Evolutionary conservation across 306 rosid genomes (phyloP).

Genomic region (Abrus pulchellus): DNA sequence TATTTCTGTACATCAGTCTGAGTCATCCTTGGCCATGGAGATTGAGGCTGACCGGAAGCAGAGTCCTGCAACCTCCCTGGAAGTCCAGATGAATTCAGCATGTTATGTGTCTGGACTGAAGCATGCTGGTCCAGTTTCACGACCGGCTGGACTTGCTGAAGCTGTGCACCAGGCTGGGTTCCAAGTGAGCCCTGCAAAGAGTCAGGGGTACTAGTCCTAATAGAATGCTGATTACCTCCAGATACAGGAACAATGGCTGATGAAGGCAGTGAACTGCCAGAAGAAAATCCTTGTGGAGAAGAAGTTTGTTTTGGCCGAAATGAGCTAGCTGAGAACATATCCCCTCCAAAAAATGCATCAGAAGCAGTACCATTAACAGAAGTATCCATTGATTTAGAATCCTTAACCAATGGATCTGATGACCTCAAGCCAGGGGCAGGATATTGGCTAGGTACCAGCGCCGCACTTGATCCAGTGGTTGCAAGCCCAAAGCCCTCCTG

Average conservation of each 20-base stretch:
- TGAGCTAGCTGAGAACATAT: constrained; percentile 69
- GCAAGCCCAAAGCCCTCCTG: constrained; percentile 68
- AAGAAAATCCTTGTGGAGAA: constrained; percentile 59
- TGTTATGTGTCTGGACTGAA: constrained; percentile 53
- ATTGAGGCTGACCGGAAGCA: constrained; percentile 71
- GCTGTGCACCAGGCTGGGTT: constrained; percentile 66
- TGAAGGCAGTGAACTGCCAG: constrained; percentile 56
- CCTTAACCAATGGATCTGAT: constrained; percentile 60
- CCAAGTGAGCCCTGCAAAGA: constrained; percentile 63
- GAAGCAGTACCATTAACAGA: constrained; percentile 79
- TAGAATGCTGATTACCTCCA: constrained; percentile 63
- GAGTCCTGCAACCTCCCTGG: constrained; percentile 61
- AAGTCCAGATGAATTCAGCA: constrained; percentile 57
- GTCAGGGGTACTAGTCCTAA: constrained; percentile 55
- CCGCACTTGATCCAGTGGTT: constrained; percentile 63
- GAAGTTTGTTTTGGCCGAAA: constrained; percentile 67
- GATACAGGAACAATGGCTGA: constrained; percentile 63
- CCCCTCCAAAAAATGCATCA: constrained; percentile 76
- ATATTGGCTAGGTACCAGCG: constrained; percentile 61
- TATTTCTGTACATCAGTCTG: constrained; percentile 89
- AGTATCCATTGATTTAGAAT: constrained; percentile 53
- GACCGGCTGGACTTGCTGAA: constrained; percentile 59
- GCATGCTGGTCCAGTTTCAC: constrained; percentile 64
- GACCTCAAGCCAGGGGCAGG: constrained; percentile 59
- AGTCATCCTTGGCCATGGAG: constrained; percentile 91